Evolutionary conservation across 371 early-diverging fungal species (phyloP).

Genomic region (Rhizomucor miehei): DNA sequence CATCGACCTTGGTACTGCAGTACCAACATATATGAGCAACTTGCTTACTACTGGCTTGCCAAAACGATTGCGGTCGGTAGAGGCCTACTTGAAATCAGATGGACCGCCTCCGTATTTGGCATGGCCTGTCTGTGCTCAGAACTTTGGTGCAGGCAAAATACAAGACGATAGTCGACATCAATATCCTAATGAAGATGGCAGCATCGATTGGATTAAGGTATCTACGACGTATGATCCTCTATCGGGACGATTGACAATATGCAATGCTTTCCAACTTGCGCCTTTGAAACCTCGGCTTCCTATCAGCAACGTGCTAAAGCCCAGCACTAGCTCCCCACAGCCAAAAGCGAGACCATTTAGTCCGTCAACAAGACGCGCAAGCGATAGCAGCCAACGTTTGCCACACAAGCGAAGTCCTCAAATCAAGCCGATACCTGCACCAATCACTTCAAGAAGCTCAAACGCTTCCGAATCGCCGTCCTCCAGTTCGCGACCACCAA

Average conservation of each 20-base stretch:
- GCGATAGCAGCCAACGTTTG: too few species aligned
- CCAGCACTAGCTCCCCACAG: neutral
- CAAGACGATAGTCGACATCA: neutral
- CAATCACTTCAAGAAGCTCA: neutral
- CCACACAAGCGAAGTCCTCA: too few species aligned
- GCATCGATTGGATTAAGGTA: constrained; percentile 12
- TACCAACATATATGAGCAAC: constrained; percentile 56
- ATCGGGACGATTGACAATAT: constrained; percentile 7
- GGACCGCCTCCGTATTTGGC: constrained; percentile 49
- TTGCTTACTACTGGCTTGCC: constrained; percentile 40
- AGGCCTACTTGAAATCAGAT: constrained; percentile 43
- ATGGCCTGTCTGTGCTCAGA: constrained; percentile 1
- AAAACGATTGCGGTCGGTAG: constrained; percentile 46
- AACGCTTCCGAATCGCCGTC: neutral
- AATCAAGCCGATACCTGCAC: too few species aligned
- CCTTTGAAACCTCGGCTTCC: neutral
- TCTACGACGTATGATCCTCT: constrained; percentile 7
- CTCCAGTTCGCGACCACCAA: neutral
- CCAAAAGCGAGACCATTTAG: neutral
- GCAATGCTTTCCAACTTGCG: constrained; percentile 1
- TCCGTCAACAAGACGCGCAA: neutral
- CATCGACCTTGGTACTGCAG: constrained; percentile 47
- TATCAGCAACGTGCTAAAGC: neutral
- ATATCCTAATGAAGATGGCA: constrained; percentile 1
- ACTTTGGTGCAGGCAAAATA: constrained; percentile 11